Base-by-base conservation (phyloP, 345 rosid genomes). In the Reutealis trisperma region DNA sequence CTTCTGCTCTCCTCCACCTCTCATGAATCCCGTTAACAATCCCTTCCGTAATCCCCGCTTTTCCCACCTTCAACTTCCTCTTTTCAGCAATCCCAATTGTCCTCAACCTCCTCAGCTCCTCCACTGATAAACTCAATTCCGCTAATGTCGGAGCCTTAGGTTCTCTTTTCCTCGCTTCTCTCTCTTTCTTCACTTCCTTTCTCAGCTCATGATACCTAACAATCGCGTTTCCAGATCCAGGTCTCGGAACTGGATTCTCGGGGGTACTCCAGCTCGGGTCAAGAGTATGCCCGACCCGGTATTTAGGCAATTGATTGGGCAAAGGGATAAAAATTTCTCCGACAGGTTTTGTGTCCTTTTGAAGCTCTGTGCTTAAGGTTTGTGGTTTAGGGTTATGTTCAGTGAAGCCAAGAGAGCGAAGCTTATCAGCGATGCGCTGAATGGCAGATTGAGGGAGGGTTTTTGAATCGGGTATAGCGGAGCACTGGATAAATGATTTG, bases 201-300 rank as follows among this genome's bases (percentile, higher is more conserved):
- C 83, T 89, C 87, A 89, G 14, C 81, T 87, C 88, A 72, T 86
- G 82, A 62, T 85, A 87, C 91, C 94, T 84, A 32, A 77, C 83
- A 6, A 94, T 86, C 27, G 90, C 88, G 57, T 85, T 81, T 27
- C 94, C 94, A 4, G 97, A 86, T 30, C 97, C 96, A 21, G 97
- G 97, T 2, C 71, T 83, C 10, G 96, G 94, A 8, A 92, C 92
- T 1, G 98, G 98, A 64, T 87, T 90, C 81, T 90, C 90, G 6
- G 99, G 98, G 34, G 94, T 86, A 85, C 93, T 90, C 99, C 99
- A 95, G 92, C 96, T 95, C 42, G 92, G 73, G 81, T 95, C 99
- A 24, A 95, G 78, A n/a, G 96, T 93, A 79, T 95, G 96, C 3
- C 99, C 99, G 72, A 95, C 94, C 55, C 98, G 88, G 80, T 83